Conservation (phyloP, 768 basidiomycete species). For the Glaciozyma martinii region DNA sequence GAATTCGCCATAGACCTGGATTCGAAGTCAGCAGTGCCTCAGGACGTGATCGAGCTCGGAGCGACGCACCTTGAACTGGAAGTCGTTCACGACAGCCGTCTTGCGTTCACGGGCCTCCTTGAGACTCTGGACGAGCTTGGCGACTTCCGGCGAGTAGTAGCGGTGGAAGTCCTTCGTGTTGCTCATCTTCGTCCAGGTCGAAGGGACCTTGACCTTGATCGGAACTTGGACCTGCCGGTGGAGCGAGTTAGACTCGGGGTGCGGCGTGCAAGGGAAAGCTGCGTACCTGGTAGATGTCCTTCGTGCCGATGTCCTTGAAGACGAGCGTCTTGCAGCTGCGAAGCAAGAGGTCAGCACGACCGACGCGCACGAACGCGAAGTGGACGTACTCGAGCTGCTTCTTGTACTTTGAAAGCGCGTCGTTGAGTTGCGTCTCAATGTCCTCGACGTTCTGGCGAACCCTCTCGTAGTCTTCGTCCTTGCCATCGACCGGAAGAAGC, state of each 20-base stretch:
- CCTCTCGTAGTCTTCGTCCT: conserved; percentile 68
- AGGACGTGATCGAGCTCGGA: no score
- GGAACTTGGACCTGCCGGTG: conserved; percentile 26
- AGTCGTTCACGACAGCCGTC: conserved; percentile 66
- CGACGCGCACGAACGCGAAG: neutral
- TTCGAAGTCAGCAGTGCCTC: neutral
- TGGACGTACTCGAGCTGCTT: conserved; percentile 51
- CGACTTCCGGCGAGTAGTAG: conserved; percentile 66
- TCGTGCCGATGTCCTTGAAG: conserved; percentile 34
- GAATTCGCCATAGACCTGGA: conserved; percentile 60
- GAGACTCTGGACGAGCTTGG: conserved; percentile 60
- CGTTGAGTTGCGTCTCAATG: conserved; percentile 65
- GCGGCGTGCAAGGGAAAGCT: neutral
- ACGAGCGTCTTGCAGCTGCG: neutral
- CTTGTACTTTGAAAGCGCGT: conserved; percentile 56
- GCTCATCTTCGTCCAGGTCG: conserved; percentile 59
- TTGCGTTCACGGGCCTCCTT: conserved; percentile 92
- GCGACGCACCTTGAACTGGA: conserved; percentile 52
- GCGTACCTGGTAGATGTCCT: conserved; percentile 34
- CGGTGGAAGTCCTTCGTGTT: conserved; percentile 56
- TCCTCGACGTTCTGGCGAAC: conserved; percentile 60
- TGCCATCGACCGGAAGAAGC: conserved; percentile 13
- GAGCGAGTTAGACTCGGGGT: neutral
- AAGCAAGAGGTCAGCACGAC: conserved; percentile 9
- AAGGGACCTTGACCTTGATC: conserved; percentile 24